Evolutionary conservation across 106 monocot genomes (phyloP).

Genomic region (Narthecium ossifragum): DNA sequence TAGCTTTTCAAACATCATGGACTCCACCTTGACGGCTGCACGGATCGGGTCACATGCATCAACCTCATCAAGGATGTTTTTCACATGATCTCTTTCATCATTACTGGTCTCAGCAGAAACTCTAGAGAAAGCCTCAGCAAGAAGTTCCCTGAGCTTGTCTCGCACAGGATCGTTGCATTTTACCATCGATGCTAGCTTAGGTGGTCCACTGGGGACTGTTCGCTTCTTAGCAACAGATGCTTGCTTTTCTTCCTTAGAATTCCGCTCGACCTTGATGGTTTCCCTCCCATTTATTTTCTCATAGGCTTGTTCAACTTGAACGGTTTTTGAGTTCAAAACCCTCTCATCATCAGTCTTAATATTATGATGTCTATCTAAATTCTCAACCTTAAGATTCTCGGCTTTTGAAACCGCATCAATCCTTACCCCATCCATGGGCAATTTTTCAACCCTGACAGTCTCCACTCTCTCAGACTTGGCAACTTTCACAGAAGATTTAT

Average conservation of each 20-base stretch:
- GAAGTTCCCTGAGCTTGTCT: conserved; percentile 66
- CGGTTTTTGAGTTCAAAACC: neutral
- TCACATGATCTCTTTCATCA: conserved; percentile 45
- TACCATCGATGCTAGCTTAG: conserved; percentile 50
- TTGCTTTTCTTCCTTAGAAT: conserved; percentile 7
- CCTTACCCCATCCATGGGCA: conserved; percentile 14
- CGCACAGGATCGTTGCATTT: conserved; percentile 70
- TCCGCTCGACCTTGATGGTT: conserved; percentile 1
- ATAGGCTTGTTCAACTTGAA: conserved; percentile 11
- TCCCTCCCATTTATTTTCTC: conserved; percentile 1
- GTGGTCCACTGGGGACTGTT: conserved; percentile 15
- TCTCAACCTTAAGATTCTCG: conserved; percentile 20
- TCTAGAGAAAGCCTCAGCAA: conserved; percentile 62
- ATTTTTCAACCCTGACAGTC: conserved; percentile 18
- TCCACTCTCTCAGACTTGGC: conserved; percentile 12
- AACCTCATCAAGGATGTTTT: conserved; percentile 55
- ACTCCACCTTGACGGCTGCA: conserved; percentile 67
- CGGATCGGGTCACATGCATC: conserved; percentile 66
- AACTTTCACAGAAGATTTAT: conserved; percentile 7
- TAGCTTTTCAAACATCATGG: conserved; percentile 62
- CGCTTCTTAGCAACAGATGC: conserved; percentile 9
- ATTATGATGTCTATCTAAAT: neutral
- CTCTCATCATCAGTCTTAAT: conserved; percentile 14
- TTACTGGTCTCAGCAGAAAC: conserved; percentile 55
- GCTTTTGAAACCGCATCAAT: conserved; percentile 6